A percentile compares a stretch with the other conserved stretches of the same genome.
Evolutionary conservation across 768 basidiomycete species (phyloP).

Genomic region (Agaricus subrufescens): DNA sequence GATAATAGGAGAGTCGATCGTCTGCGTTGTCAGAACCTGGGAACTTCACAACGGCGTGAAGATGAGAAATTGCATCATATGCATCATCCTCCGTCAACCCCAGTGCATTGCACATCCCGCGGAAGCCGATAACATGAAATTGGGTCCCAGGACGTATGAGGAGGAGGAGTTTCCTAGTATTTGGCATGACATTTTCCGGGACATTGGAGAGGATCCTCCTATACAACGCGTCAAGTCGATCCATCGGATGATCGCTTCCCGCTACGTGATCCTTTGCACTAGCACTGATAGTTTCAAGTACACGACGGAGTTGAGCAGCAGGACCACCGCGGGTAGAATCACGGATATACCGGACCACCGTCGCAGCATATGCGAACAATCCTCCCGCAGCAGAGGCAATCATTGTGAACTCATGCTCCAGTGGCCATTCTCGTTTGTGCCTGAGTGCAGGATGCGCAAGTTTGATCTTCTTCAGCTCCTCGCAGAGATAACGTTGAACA

Average conservation of each 20-base stretch:
- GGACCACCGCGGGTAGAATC: slow-evolving; percentile 1
- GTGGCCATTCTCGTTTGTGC: slow-evolving; percentile 14
- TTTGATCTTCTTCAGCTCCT: slow-evolving; percentile 11
- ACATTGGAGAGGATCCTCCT: no score
- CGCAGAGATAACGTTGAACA: slow-evolving; percentile 1
- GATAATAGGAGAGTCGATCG: no score
- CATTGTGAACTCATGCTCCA: not conserved
- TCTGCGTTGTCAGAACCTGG: no score
- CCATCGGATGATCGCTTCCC: not conserved
- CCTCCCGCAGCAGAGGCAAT: slow-evolving; percentile 18
- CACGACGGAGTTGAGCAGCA: not conserved
- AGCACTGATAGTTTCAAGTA: not conserved
- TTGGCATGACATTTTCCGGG: no score
- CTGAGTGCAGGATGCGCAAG: not conserved
- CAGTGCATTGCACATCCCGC: no score
- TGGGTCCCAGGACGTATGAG: not conserved
- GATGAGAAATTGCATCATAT: no score
- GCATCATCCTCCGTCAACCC: no score
- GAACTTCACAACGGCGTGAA: no score
- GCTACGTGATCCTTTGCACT: not conserved
- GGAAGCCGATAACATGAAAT: no score
- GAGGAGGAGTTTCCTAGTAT: no score
- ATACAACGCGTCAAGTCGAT: no score
- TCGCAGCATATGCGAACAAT: slow-evolving; percentile 21
- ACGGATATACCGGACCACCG: slow-evolving; percentile 17